These are phyloP conservation scores for Pyrus communis DNA, from an alignment of 306 rosid species.

Conservation along the genomic window DNA sequence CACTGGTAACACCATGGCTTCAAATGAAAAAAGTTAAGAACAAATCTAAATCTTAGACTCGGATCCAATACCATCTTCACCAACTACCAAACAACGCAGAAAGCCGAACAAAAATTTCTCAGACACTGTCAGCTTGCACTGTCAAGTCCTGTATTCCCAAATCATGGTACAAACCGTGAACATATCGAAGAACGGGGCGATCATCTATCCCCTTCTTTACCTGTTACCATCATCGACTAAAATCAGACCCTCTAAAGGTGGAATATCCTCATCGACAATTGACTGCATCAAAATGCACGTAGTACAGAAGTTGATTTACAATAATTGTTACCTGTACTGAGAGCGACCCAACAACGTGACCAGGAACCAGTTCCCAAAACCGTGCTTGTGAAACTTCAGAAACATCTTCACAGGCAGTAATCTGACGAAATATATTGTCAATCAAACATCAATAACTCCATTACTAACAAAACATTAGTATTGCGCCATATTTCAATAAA, in stretches of 20 bases:
- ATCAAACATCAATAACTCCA: background rate
- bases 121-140: constrained; percentile 58
- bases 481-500: background rate
- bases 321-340: constrained; percentile 45
- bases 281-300: background rate
- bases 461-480: background rate
- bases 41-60: background rate
- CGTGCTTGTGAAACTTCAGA: constrained; percentile 70
- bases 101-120: constrained; percentile 17
- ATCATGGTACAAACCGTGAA: constrained; percentile 84
- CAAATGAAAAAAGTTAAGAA: background rate
- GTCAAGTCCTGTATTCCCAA: constrained; percentile 83
- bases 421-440: constrained; percentile 28
- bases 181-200: constrained; percentile 57
- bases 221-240: constrained; percentile 34
- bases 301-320: background rate
- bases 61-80: background rate
- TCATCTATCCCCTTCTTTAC: constrained; percentile 63
- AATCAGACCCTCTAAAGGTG: constrained; percentile 11
- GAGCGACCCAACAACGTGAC: constrained; percentile 78
- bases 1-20: background rate
- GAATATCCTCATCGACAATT: background rate
- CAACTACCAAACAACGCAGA: background rate
- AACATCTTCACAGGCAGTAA: constrained; percentile 66
- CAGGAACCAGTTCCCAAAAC: constrained; percentile 96